Base-by-base conservation (phyloP, 2,329 filamentous ascomycete genomes). In the Alternaria ventricosa region DNA sequence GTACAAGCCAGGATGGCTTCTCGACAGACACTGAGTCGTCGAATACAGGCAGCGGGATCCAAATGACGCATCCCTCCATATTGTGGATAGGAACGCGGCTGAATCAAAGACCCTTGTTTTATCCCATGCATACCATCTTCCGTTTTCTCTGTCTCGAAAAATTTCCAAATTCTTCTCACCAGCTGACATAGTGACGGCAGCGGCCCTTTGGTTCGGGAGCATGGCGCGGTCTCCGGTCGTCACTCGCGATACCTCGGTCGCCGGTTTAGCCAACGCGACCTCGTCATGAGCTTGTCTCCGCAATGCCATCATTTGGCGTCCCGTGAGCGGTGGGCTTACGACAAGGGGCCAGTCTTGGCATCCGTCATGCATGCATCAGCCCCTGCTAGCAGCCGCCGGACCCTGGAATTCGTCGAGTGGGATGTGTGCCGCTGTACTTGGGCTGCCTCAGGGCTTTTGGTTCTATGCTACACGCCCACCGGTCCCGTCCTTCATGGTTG, bases 31-130 rank as follows among this genome's bases (percentile, higher is more conserved):
- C 47, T 27, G 30, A 22, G 60, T 62, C 62, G 60, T 62, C 61
- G 59, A 60, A 59, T 64, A 46, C 44, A 64, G 57, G 69, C 68
- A 65, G 63, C 70, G 64, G 62, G 68, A 56, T 63, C 36, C 55
- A 68, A 67, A 71, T 73, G 72, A 73, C 71, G 71, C 71, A 73
- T 65, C 61, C 71, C 69, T 64, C 63, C 60, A 54, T 56, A 55
- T 57, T 62, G 64, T 63, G 43, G 62, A 64, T 55, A 59, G 66
- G 64, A 68, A 65, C 64, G 65, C 55, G 60, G 57, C 61, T 69
- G 49, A 73, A 71, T 69, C 53, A 69, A 71, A 74, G 61, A 75
- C 68, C 66, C 69, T 50, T 63, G 63, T 60, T 66, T n/a, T 12
- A 60, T 30, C 20, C 30, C 57, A 60, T 55, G 36, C 36, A 36